Evolutionary conservation across 257 asterid species (phyloP), one percentile per base, ranked within the genome.

Genomic region (Fraxinus anomala): DNA sequence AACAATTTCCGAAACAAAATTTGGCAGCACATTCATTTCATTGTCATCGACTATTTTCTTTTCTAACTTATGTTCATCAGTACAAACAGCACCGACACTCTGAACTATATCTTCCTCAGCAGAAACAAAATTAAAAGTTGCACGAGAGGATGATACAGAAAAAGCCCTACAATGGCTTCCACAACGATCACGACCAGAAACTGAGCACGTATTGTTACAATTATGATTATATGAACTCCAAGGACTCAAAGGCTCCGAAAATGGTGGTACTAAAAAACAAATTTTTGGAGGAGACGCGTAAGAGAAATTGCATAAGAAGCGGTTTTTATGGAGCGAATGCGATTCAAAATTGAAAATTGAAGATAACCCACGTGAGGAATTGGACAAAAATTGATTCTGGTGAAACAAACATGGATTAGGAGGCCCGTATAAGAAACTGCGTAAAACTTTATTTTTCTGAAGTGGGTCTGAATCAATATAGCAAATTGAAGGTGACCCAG

Each of bases 1-100:
- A 80, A 89, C 80, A 77, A 86, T 83, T 68, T 84, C 83, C 21
- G 68, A 69, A 75, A 83, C 87, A 56, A 82, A 78, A 34, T 68
- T 76, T 14, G 59, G 51, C 7, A 16, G 80, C 36, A 51, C 72
- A 1, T 74, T 24, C 36, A 73, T 61, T 61, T 24, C 30, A n/a
- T 59, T 2, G 16, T 1, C 33, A 4, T 23, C 31, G 34, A 8
- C 34, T 2, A 23, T 75, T 28, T 42, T 76, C 80, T 68, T 75
- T 67, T 68, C 87, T 26, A 73, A 42, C 70, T 24, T 26, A 36
- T n/a, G 73, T 49, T 68, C 70, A 69, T 24, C 73, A 47, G 77
- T 42, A 69, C 21, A 67, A 73, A 39, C 33, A 73, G 24, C 37
- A 36, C 42, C 33, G 68, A 13, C 51, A 10, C 66, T 68, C 36